Percentiles rank a stretch among this genome's conserved stretches.
phyloP scores from a whole-genome alignment of 2,329 filamentous ascomycete species.

The Diaporthe citrichinensis region DNA sequence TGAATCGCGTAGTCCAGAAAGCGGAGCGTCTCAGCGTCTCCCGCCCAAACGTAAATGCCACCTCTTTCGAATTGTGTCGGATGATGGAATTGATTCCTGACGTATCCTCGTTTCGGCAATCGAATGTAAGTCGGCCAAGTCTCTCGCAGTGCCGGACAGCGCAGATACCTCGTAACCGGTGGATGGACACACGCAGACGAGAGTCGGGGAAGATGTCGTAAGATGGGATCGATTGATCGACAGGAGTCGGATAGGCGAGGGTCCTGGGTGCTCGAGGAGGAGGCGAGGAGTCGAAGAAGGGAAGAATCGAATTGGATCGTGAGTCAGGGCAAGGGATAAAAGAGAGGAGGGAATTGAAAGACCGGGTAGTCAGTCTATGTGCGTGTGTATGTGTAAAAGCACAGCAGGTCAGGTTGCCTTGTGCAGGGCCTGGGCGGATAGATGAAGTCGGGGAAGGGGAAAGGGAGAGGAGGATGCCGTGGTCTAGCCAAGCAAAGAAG shows the following conservation, averaged over 20 bases:
- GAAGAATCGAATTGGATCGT: constrained; percentile 22
- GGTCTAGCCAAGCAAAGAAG: constrained; percentile 38
- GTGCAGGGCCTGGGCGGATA: constrained; percentile 37
- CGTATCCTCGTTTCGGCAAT: constrained; percentile 14
- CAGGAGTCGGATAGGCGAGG: constrained; percentile 26
- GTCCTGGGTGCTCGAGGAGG: constrained; percentile 18
- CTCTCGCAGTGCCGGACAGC: constrained; percentile 39
- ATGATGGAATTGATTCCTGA: not conserved
- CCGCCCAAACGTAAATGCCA: constrained; percentile 13
- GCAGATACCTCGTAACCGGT: constrained; percentile 27
- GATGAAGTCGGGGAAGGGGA: constrained; percentile 36
- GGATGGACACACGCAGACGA: constrained; percentile 20
- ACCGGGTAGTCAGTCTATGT: constrained; percentile 16
- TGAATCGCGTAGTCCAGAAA: constrained; percentile 14
- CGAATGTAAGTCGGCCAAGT: constrained; percentile 19
- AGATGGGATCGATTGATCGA: constrained; percentile 24
- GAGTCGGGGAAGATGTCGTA: constrained; percentile 10
- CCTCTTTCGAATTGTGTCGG: constrained; percentile 10
- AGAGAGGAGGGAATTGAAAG: constrained; percentile 42
- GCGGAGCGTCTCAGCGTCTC: constrained; percentile 14
- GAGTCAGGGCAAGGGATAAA: constrained; percentile 38
- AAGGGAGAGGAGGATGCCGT: constrained; percentile 32
- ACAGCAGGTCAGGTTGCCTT: constrained; percentile 13
- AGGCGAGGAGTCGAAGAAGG: constrained; percentile 14
- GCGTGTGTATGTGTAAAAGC: constrained; percentile 5